Percentiles rank a stretch among this genome's conserved stretches.
These are phyloP conservation scores for Fraxinus latifolia DNA, from an alignment of 305 asterid species.

Conservation along the genomic window DNA sequence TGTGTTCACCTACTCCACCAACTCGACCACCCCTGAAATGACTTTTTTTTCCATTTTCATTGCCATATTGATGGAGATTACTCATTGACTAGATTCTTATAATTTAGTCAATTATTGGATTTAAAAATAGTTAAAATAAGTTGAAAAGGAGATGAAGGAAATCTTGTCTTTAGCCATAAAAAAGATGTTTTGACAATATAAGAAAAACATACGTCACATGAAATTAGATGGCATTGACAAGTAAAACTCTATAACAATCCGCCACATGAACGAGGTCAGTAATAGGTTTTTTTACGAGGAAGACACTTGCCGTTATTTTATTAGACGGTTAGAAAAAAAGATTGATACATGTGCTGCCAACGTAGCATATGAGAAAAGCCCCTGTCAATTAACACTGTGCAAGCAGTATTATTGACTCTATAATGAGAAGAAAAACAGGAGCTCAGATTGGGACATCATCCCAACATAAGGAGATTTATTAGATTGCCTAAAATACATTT, in stretches of 20 bases:
- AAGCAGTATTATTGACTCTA: no score
- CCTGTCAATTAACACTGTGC: no score
- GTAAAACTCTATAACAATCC: neutral
- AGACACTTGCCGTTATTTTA: no score
- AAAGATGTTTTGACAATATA: neutral
- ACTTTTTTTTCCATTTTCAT: neutral
- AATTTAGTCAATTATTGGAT: neutral
- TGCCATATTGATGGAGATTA: neutral
- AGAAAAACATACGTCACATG: constrained; percentile 23
- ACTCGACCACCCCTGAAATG: no score
- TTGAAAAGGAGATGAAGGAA: neutral
- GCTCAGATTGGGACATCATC: constrained; percentile 17
- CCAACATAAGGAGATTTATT: neutral
- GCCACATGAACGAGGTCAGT: no score
- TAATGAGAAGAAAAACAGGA: neutral
- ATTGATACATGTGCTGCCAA: no score
- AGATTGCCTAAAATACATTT: neutral
- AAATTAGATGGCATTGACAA: constrained; percentile 16
- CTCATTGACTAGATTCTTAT: neutral
- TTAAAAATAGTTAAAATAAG: neutral
- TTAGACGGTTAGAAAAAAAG: no score
- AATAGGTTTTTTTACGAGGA: no score
- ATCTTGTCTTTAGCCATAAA: neutral
- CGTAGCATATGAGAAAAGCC: no score
- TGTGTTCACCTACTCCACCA: no score